Evolutionary conservation across 345 rosid species (phyloP), one percentile per base, ranked within the genome.

Genomic region (Populus pruinosa): DNA sequence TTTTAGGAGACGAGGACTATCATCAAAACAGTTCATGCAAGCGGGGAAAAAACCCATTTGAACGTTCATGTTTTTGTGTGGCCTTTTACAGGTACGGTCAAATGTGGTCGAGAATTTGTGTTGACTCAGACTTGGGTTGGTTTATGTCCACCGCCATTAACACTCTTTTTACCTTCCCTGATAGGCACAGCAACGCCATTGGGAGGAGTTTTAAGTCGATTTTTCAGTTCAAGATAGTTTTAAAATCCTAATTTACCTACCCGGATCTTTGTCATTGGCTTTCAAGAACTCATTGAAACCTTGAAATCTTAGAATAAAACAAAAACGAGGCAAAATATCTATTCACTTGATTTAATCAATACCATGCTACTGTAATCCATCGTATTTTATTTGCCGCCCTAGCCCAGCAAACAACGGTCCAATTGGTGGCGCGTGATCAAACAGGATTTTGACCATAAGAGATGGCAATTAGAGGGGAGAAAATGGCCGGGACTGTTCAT

Each of bases 151-250:
- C 66, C 73, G 33, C 61, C 23, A 47, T n/a, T 27, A 43, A 70
- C 13, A 1, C 29, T n/a, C 77, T 73, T 78, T 78, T 67, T 72
- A 55, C 77, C 81, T 78, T 66, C 72, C 73, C 44, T 67, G 73
- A 72, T 29, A 31, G 77, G 21, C 39, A 56, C 61, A 67, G 81
- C 81, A 73, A 56, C 77, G n/a, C 53, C 55, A 71, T 0, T 0
- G 2, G 64, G 64, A 65, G 11, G 66, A 65, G 35, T 78, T 9
- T 12, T 1, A 12, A 17, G 70, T 47, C 74, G 66, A 65, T 53
- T 25, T 25, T 59, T 41, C 20, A 55, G 59, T 38, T 38, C 79
- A 56, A 25, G 16, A 50, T 53, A 49, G 10, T 55, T 25, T n/a
- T 8, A 6, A 36, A 50, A 49, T 23, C 35, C 25, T 5, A 6